Evolutionary conservation across 805 yeast species (phyloP).

Genomic region (Candida endomychidarum): DNA sequence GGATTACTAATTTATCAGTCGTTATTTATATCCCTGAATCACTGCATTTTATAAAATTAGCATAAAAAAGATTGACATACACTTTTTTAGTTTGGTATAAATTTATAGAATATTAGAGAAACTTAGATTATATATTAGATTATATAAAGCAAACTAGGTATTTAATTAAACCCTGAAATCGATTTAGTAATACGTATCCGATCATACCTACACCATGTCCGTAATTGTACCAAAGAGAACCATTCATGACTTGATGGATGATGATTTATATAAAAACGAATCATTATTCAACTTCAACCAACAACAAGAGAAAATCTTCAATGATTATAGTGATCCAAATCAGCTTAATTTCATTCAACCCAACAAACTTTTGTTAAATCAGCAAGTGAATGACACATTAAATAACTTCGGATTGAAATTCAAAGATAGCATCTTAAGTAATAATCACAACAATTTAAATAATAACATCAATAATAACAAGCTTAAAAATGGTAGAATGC

Average conservation of each 20-base stretch:
- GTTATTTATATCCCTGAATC: constrained; percentile 6
- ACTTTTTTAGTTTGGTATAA: neutral
- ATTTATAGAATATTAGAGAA: constrained; percentile 1
- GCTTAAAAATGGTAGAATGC: constrained; percentile 4
- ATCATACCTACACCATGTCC: constrained; percentile 36
- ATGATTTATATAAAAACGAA: constrained; percentile 47
- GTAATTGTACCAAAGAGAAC: constrained; percentile 56
- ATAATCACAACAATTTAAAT: neutral
- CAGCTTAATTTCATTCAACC: constrained; percentile 17
- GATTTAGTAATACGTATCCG: constrained; percentile 4
- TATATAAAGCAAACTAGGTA: no score
- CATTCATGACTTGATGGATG: constrained; percentile 59
- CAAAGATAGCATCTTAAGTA: constrained; percentile 1
- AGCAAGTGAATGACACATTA: constrained; percentile 5
- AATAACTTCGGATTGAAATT: constrained; percentile 5
- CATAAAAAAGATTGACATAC: neutral
- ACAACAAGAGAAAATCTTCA: constrained; percentile 15
- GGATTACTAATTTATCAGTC: constrained; percentile 6
- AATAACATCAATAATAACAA: neutral
- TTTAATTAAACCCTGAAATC: neutral
- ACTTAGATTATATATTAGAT: no score
- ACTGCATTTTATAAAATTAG: neutral
- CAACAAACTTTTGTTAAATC: constrained; percentile 8
- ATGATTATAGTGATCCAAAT: constrained; percentile 17
- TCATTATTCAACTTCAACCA: constrained; percentile 9